phyloP scores from a whole-genome alignment of 2,329 filamentous ascomycete species.

The Aspergillus sp. region DNA sequence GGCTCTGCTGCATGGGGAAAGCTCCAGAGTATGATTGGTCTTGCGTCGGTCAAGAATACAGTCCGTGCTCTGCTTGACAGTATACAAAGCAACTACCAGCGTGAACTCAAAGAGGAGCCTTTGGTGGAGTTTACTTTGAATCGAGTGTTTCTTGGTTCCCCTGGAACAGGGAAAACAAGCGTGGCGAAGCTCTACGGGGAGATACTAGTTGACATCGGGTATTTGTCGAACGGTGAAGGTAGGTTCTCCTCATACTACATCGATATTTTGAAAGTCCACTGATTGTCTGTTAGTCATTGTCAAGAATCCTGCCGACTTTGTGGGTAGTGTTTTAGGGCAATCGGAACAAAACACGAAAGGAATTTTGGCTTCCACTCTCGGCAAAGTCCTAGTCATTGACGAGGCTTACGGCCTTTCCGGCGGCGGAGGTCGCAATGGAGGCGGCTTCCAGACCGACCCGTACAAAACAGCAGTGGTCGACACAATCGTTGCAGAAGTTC shows the following conservation, averaged over 20 bases:
- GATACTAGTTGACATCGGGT: slow-evolving; percentile 66
- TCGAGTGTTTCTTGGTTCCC: slow-evolving; percentile 67
- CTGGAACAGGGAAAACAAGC: slow-evolving; percentile 75
- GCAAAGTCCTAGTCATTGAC: slow-evolving; percentile 78
- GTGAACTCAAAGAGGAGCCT: slow-evolving; percentile 63
- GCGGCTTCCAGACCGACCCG: slow-evolving; percentile 38
- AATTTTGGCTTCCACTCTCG: slow-evolving; percentile 64
- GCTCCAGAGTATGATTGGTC: slow-evolving; percentile 59
- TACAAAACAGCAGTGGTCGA: slow-evolving; percentile 69
- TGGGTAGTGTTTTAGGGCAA: slow-evolving; percentile 61
- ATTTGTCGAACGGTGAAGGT: slow-evolving; percentile 69
- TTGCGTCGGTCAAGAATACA: slow-evolving; percentile 62
- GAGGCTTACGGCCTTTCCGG: slow-evolving; percentile 70
- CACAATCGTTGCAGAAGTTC: slow-evolving; percentile 72
- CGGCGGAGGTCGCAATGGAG: slow-evolving; percentile 25
- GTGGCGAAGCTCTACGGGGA: slow-evolving; percentile 71
- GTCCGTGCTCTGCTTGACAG: slow-evolving; percentile 61
- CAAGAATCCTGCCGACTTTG: slow-evolving; percentile 73
- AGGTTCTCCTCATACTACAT: slow-evolving; percentile 16
- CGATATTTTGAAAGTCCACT: background rate
- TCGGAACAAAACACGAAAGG: slow-evolving; percentile 72
- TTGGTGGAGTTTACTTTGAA: slow-evolving; percentile 64
- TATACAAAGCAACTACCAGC: slow-evolving; percentile 63
- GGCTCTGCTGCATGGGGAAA: slow-evolving; percentile 58
- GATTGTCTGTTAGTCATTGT: slow-evolving; percentile 55